Conservation (phyloP, 2,329 filamentous ascomycete genomes). For the Scolecobasidium constrictum region DNA sequence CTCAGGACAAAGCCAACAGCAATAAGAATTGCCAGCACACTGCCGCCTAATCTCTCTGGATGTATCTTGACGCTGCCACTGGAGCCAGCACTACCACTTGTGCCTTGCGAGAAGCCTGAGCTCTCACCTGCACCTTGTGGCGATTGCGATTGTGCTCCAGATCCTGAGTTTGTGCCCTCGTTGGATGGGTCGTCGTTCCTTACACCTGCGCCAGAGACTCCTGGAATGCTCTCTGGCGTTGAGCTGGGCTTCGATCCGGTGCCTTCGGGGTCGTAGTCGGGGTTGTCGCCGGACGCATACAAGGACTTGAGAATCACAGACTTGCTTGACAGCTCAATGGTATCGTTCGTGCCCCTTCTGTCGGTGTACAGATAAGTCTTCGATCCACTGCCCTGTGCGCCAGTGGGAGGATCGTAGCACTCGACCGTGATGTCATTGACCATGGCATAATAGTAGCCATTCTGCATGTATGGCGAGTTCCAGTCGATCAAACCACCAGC, state of each 20-base stretch:
- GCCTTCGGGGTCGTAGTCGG: constrained; percentile 30
- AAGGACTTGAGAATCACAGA: constrained; percentile 68
- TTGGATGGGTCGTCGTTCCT: neutral
- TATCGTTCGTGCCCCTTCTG: constrained; percentile 57
- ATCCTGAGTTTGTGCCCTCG: constrained; percentile 2
- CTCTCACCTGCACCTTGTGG: neutral
- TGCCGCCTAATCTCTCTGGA: constrained; percentile 19
- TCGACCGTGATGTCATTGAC: constrained; percentile 69
- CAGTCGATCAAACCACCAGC: constrained; percentile 86
- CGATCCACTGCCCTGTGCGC: constrained; percentile 46
- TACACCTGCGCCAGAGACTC: constrained; percentile 39
- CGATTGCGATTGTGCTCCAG: neutral
- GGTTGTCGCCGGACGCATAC: constrained; percentile 69
- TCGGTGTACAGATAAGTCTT: constrained; percentile 68
- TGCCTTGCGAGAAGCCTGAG: constrained; percentile 7
- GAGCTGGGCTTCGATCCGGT: constrained; percentile 17
- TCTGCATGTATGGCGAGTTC: constrained; percentile 68
- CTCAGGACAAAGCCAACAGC: constrained; percentile 20
- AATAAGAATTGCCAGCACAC: constrained; percentile 20
- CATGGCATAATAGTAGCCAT: constrained; percentile 82
- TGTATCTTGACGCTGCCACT: constrained; percentile 15
- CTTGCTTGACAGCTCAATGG: constrained; percentile 65
- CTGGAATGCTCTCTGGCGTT: constrained; percentile 41
- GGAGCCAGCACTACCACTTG: constrained; percentile 1
- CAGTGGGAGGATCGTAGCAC: constrained; percentile 77